These are phyloP conservation scores for thale cress (Arabidopsis thaliana) DNA, from an alignment of 345 rosid species.

Conservation along the genomic window TAIR10.1 NC_003071.7:17210501-17211000, in stretches of 20 bases:
- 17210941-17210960: conserved; percentile 52
- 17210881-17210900: conserved; percentile 70
- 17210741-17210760: conserved; percentile 70
- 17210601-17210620: conserved; percentile 47
- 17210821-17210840: conserved; percentile 59
- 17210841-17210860: conserved; percentile 45
- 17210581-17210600: neutral
- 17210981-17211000: conserved; percentile 25
- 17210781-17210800: conserved; percentile 46
- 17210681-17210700: conserved; percentile 48
- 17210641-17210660: conserved; percentile 61
- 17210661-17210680: conserved; percentile 70
- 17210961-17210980: conserved; percentile 38
- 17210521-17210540: too few species aligned
- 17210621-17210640: conserved; percentile 66
- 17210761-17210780: conserved; percentile 52
- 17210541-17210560: neutral
- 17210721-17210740: conserved; percentile 58
- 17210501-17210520: neutral
- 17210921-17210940: conserved; percentile 78
- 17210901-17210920: conserved; percentile 64
- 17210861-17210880: conserved; percentile 53
- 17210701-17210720: conserved; percentile 53
- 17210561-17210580: neutral
- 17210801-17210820: conserved; percentile 52